Evolutionary conservation across 768 basidiomycete genomes (phyloP), one percentile per base, ranked within the genome.

Genomic region (Leccinum subtestaceum): DNA sequence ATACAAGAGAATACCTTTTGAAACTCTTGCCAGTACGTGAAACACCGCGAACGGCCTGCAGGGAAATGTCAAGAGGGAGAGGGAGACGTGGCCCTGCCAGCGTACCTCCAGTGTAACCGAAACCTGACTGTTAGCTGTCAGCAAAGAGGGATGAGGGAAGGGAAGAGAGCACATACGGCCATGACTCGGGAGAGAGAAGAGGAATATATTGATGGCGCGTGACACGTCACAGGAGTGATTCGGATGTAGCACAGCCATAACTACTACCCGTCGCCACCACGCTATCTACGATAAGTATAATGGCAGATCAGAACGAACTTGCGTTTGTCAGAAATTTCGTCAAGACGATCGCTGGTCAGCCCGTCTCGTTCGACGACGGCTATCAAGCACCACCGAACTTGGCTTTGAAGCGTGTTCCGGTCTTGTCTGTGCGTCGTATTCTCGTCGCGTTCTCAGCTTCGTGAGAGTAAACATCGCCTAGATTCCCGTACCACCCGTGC

Each of bases 21-120:
- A 76, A 92, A 90, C 73, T 95, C 91, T 69, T 95, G 93, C 93
- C 94, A 96, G 76, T 88, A 92, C 12, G 84, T 80, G 74, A 95
- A 95, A 75, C 95, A 97, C 67, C 91, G 83, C 61, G 91, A 85
- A 63, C 85, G 85, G 65, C 92, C 93, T 94, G 61, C 47, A 36
- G 52, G 47, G 43, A 45, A 45, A 45, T 29, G 27, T 58, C 59
- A 62, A 46, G 62, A 40, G 54, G 36, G 11, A 29, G n/a, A n/a
- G 31, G 29, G 31, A 49, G 25, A 2, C 2, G 4, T 17, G 17
- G 2, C 21, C n/a, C 13, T 50, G 51, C 3, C 23, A n/a, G 68
- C 78, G 53, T 62, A 84, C 84, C 85, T 71, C 85, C 86, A 56
- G 76, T 79, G 69, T 83, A 86, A 53, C 84, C 77, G 72, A 81